Base-by-base conservation (phyloP, 768 basidiomycete genomes). In the Dacryopinax primogenitus region DNA sequence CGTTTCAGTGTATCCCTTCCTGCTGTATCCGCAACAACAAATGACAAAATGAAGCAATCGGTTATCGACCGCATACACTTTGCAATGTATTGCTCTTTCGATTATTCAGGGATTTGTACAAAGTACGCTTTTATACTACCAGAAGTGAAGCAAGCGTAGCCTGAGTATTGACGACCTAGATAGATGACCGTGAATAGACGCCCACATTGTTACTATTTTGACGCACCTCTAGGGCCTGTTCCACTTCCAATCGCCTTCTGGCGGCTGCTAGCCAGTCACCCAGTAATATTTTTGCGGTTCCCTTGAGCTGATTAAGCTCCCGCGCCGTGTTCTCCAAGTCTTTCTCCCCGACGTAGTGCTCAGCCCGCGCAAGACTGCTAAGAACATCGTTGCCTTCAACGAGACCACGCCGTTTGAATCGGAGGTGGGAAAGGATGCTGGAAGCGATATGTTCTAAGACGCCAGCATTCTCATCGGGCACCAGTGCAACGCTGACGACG, bases 241-340 rank as follows among this genome's bases (percentile, higher is more conserved):
- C 81, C 33, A 96, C 92, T 76, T 96, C 92, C 67, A 99, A 74
- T 73, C 93, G 81, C 72, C 83, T 80, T 68, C 95, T 80, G 11
- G 92, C 93, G 70, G 91, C 92, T 69, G 86, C 84, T 39, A 99
- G 77, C 96, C 95, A 99, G 76, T 98, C 95, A 45, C 68, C 37
- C 32, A 71, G 68, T 62, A 95, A 72, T 63, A 81, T 73, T 75
- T 86, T 88, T 16, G 88, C 88, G 66, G 88, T 84, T 1, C 94
- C 95, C 34, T 80, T 83, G 64, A 99, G 77, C 75, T 92, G 88
- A 74, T 97, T 99, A 32, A 97, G 79, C 76, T 97, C 94, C 64
- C 95, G 80, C 35, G 93, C 79, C 21, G 95, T 95, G 12, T 74
- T 69, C 69, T 94, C 95, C 66, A 99, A 76, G 72, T 97, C 92